Conservation (phyloP, 345 rosid genomes). For the Melaleuca quinquenervia region DNA sequence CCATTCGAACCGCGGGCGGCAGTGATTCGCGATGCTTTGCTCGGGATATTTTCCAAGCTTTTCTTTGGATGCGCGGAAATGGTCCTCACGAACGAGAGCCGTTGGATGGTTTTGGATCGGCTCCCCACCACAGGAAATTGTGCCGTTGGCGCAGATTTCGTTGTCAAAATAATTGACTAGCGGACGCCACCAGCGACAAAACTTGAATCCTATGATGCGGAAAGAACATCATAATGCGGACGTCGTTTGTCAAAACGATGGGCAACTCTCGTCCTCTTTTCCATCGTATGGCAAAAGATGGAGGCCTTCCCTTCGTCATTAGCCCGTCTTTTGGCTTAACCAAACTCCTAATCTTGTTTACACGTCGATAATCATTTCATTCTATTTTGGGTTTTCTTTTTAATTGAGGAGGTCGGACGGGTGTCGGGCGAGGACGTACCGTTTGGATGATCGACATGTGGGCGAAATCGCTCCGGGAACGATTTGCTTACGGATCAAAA, state of each 20-base stretch:
- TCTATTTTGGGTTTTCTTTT: background rate
- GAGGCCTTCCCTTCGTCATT: background rate
- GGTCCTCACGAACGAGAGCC: background rate
- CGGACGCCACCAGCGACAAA: background rate
- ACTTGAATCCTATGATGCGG: background rate
- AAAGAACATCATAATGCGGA: background rate
- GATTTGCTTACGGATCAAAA: rapidly evolving
- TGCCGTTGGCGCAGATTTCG: background rate
- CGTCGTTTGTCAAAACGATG: background rate
- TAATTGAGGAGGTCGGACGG: background rate
- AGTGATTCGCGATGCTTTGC: background rate
- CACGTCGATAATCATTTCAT: background rate
- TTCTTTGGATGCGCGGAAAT: background rate
- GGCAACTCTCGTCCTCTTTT: background rate
- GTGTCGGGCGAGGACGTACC: background rate
- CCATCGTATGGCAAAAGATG: background rate
- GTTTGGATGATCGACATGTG: background rate
- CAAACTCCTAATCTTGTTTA: background rate
- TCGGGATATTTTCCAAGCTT: background rate
- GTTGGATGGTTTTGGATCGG: background rate
- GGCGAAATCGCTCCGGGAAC: background rate
- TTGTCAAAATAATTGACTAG: background rate
- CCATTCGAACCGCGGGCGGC: background rate
- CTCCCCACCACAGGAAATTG: background rate
- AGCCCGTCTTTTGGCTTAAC: background rate